These are phyloP conservation scores for Lagenaria siceraria DNA, from an alignment of 306 rosid genomes.

Conservation along the genomic window DNA sequence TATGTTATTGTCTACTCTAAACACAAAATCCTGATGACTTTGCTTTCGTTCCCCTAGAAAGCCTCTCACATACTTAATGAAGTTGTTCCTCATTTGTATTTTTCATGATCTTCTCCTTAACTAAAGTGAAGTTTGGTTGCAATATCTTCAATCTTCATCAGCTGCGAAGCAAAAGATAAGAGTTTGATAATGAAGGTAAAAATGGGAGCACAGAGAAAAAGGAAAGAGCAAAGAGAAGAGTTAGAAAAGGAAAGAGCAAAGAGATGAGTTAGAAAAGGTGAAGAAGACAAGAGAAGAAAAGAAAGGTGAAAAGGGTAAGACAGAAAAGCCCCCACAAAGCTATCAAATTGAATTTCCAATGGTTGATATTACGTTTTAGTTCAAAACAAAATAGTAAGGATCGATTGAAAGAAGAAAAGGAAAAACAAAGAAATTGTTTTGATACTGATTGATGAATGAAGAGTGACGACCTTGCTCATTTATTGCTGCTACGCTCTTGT, in stretches of 20 bases:
- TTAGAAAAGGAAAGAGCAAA: not conserved
- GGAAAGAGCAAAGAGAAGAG: not conserved
- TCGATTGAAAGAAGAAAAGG: not conserved
- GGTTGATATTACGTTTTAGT: not conserved
- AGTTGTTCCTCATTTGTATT: not conserved
- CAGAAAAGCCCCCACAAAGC: not conserved
- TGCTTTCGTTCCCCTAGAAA: too few species aligned
- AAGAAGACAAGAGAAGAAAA: slow-evolving; percentile 1
- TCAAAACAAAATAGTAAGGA: not conserved
- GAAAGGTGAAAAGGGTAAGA: not conserved
- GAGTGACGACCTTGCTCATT: not conserved
- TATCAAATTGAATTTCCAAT: not conserved
- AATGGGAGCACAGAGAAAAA: not conserved
- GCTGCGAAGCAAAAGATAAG: not conserved
- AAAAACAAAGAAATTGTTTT: not conserved
- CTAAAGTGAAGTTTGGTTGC: not conserved
- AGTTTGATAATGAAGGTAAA: not conserved
- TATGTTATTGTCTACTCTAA: not conserved
- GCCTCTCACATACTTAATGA: not conserved
- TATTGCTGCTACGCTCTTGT: not conserved
- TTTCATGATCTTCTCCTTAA: not conserved
- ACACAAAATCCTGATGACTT: too few species aligned
- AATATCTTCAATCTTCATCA: not conserved
- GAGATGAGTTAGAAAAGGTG: not conserved
- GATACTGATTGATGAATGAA: not conserved